Conservation (phyloP, 306 rosid species). For the Argentina anserina region DNA sequence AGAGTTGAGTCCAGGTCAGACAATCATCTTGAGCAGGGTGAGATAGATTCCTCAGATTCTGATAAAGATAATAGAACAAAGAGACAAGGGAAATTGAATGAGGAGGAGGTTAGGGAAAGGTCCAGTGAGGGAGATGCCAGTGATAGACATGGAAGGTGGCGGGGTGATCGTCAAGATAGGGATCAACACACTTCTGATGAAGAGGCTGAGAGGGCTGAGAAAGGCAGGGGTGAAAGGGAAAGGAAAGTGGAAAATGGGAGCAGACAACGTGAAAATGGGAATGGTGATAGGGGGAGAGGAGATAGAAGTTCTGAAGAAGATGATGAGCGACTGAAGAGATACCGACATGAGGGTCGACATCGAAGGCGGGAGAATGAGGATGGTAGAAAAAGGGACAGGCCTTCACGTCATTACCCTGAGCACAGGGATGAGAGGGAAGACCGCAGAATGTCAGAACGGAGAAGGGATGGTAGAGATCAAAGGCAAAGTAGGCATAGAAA, state of each 20-base stretch:
- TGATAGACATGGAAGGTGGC: constrained; percentile 28
- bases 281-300: constrained; percentile 24
- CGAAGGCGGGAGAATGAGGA: constrained; percentile 30
- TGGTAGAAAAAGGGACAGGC: constrained; percentile 27
- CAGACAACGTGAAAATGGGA: constrained; percentile 19
- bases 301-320: constrained; percentile 32
- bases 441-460: constrained; percentile 19
- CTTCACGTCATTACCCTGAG: constrained; percentile 27
- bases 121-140: constrained; percentile 14
- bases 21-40: constrained; percentile 4
- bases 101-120: constrained; percentile 22
- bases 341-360: constrained; percentile 20
- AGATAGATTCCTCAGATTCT: constrained; percentile 20
- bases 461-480: constrained; percentile 23
- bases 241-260: constrained; percentile 19
- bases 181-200: constrained; percentile 29
- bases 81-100: constrained; percentile 13
- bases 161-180: constrained; percentile 14
- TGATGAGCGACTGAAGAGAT: constrained; percentile 21
- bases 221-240: constrained; percentile 22
- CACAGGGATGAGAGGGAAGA: constrained; percentile 36
- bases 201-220: constrained; percentile 33
- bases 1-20: constrained; percentile 25
- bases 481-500: constrained; percentile 22
- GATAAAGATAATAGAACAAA: constrained; percentile 19